These are phyloP conservation scores for Tuber umbilicatum DNA, from an alignment of 495 filamentous ascomycete species.

Conservation along the genomic window DNA sequence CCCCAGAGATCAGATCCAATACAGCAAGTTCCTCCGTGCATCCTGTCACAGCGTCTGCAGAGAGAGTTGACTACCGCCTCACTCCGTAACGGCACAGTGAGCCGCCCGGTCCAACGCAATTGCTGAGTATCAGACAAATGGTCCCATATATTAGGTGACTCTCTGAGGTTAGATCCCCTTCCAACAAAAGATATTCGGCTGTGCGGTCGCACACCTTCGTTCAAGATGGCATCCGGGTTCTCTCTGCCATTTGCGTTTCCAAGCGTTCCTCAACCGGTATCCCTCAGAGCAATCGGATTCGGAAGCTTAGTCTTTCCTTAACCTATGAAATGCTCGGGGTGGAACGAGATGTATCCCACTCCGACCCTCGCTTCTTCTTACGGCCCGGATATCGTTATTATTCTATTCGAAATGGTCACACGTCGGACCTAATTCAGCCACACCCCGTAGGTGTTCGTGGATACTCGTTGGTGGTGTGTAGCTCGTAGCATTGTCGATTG, in stretches of 20 bases:
- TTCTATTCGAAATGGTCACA: too few relatives aligned
- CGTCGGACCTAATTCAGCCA: not conserved
- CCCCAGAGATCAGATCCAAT: conserved; percentile 17
- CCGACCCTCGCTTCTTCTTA: not conserved
- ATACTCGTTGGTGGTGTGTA: not conserved
- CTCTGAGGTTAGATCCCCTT: conserved; percentile 17
- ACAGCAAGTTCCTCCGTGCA: conserved; percentile 9
- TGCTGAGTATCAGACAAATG: conserved; percentile 21
- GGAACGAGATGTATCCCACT: not conserved
- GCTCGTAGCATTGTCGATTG: not conserved
- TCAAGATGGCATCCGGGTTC: conserved; percentile 11
- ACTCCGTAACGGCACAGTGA: conserved; percentile 7
- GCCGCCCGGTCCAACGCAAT: conserved; percentile 11
- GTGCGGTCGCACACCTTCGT: conserved; percentile 11
- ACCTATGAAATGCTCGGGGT: conserved; percentile 9
- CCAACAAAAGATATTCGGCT: conserved; percentile 17
- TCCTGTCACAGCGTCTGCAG: conserved; percentile 9
- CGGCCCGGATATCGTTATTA: too few relatives aligned
- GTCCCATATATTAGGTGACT: conserved; percentile 16
- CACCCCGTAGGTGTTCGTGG: not conserved
- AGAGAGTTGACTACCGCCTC: conserved; percentile 18
- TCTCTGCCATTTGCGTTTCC: conserved; percentile 10
- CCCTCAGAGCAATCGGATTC: conserved; percentile 19
- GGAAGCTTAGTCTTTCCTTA: conserved; percentile 17
- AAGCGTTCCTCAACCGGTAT: conserved; percentile 17